Evolutionary conservation across 768 basidiomycete species (phyloP), one percentile per base, ranked within the genome.

Genomic region (Lentinula edodes): DNA sequence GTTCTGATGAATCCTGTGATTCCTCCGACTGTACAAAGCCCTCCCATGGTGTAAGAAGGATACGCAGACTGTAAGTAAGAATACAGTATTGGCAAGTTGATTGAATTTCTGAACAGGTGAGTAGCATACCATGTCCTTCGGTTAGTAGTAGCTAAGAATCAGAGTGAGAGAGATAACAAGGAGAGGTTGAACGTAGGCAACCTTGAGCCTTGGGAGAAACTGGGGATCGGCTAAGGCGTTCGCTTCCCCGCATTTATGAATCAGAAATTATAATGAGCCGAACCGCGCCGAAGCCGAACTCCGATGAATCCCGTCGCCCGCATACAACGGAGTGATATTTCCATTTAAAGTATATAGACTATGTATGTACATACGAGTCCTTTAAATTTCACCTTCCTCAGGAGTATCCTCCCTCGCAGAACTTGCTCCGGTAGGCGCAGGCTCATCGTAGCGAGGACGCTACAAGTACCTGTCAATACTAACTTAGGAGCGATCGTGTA

Each of bases 361-460:
- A 13, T 18, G 38, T 55, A 39, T 55, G 10, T 53, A 23, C 13
- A 18, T 16, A 32, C 50, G 12, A 9, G 28, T 4, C 28, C 12
- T 23, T 64, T 80, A 93, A 67, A 94, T 94, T 71, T 93, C 91
- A 28, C 91, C 91, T 71, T 94, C 91, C 75, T 94, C 92, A 2
- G 91, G 92, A 48, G 87, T 91, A 70, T 93, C 91, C 42, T 79
- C 90, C 52, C 89, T 80, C 13, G 51, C 51, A 74, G 74, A 42
- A 74, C 67, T 12, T 75, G 74, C 32, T 68, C 73, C 63, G 75
- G 79, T 48, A 79, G 79, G 64, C 76, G 77, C 71, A 45, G 66
- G 64, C 39, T 72, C 74, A 32, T 84, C 83, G 63, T 82, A 84
- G 61, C 82, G 77, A 54, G 84, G 72, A 52, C 85, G 79, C 85